phyloP scores from a whole-genome alignment of 2,329 filamentous ascomycete species.

The Aschersonia sp. region DNA sequence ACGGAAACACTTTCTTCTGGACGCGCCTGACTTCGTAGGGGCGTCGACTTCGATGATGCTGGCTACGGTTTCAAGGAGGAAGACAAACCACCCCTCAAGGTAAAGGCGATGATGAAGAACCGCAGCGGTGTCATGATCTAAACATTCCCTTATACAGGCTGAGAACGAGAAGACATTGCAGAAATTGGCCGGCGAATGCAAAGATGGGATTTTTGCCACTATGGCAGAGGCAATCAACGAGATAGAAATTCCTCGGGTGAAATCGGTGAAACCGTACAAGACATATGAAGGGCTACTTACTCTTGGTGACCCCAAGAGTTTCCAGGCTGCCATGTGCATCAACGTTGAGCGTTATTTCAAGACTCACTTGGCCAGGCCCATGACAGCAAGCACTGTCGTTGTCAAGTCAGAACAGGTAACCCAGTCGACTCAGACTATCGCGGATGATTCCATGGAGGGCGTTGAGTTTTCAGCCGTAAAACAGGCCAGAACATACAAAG shows the following conservation, averaged over 20 bases:
- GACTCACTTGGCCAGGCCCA: constrained; percentile 61
- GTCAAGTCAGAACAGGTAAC: constrained; percentile 32
- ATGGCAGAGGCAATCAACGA: constrained; percentile 74
- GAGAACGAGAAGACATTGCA: constrained; percentile 59
- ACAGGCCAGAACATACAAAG: constrained; percentile 63
- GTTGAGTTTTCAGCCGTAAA: constrained; percentile 56
- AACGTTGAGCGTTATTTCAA: constrained; percentile 84
- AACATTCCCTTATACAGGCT: constrained; percentile 8
- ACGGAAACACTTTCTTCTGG: background rate
- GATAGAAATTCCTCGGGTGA: constrained; percentile 62
- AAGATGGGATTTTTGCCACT: constrained; percentile 62
- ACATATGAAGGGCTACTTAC: constrained; percentile 69
- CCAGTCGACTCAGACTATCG: constrained; percentile 36
- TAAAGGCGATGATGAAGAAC: constrained; percentile 13
- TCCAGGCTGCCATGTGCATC: constrained; percentile 63
- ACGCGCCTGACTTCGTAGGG: constrained; percentile 30
- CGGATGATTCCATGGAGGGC: constrained; percentile 32
- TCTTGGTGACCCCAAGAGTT: constrained; percentile 62
- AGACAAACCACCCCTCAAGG: constrained; percentile 60
- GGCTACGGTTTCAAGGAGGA: constrained; percentile 91
- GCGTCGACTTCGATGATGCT: constrained; percentile 83
- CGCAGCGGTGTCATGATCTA: constrained; percentile 4
- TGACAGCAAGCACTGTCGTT: constrained; percentile 66
- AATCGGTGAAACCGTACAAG: constrained; percentile 58
- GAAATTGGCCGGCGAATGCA: constrained; percentile 50